These are phyloP conservation scores for Oryza australiensis DNA, from an alignment of 176 grass and related monocot genomes.

Conservation along the genomic window DNA sequence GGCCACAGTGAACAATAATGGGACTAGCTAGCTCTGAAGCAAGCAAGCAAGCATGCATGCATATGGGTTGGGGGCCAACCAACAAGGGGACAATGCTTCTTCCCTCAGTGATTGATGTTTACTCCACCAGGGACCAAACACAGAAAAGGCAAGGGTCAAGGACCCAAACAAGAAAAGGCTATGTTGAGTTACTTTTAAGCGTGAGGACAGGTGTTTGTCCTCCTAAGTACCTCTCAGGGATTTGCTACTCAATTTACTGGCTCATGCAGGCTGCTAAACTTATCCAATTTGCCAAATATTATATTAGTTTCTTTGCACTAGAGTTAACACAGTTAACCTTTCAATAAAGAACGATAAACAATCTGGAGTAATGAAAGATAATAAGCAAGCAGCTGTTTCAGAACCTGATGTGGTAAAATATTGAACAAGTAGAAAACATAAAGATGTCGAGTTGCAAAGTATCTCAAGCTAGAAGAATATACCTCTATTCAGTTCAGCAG, in stretches of 20 bases:
- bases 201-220: conserved; percentile 56
- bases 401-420: neutral
- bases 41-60: conserved; percentile 22
- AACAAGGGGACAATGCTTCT: conserved; percentile 60
- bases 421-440: neutral
- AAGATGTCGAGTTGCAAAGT: neutral
- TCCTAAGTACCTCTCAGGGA: conserved; percentile 19
- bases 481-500: neutral
- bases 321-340: neutral
- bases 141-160: conserved; percentile 41
- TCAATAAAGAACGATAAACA: neutral
- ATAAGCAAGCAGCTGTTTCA: neutral
- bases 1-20: conserved; percentile 36
- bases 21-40: conserved; percentile 18
- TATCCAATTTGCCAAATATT: conserved; percentile 24
- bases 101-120: conserved; percentile 60
- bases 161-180: conserved; percentile 29
- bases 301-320: conserved; percentile 1
- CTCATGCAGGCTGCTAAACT: conserved; percentile 11
- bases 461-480: neutral
- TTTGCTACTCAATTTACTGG: conserved; percentile 25
- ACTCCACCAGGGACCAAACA: conserved; percentile 59
- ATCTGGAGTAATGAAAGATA: neutral
- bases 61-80: conserved; percentile 30
- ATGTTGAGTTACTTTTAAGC: conserved; percentile 62